phyloP scores from a whole-genome alignment of 1,284 basidiomycete genomes.

The Marasmius sp. region DNA sequence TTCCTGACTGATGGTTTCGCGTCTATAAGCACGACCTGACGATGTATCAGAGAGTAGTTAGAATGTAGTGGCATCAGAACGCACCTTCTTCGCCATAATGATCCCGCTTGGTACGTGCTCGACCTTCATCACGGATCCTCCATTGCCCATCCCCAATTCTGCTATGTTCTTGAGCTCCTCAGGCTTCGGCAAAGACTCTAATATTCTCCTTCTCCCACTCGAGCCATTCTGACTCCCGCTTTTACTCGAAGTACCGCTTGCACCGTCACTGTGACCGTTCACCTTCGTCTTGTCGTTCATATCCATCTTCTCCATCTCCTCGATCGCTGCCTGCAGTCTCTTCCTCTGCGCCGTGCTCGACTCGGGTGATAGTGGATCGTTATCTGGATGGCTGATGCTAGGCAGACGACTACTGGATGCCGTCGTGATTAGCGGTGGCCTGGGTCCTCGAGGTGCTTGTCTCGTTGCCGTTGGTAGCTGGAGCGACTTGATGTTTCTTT shows the following conservation, averaged over 20 bases:
- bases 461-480: not conserved
- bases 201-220: constrained; percentile 72
- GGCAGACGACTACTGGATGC: not conserved
- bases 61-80: constrained; percentile 20
- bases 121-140: constrained; percentile 95
- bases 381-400: constrained; percentile 14
- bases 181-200: constrained; percentile 73
- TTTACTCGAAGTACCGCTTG: not conserved
- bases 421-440: not conserved
- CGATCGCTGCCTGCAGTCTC: constrained; percentile 10
- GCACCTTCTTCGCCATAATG: constrained; percentile 93
- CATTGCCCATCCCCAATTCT: constrained; percentile 94
- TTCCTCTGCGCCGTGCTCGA: constrained; percentile 9
- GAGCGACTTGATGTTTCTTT: not conserved
- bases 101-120: constrained; percentile 84
- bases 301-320: constrained; percentile 10
- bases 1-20: constrained; percentile 97
- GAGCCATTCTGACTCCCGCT: not conserved
- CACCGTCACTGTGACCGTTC: not conserved
- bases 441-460: not conserved
- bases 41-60: not conserved
- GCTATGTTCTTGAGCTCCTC: constrained; percentile 82
- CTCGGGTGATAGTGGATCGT: constrained; percentile 10
- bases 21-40: constrained; percentile 94
- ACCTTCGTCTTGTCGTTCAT: not conserved